phyloP scores from a whole-genome alignment of 495 filamentous ascomycete genomes.

The Halenospora varia region DNA sequence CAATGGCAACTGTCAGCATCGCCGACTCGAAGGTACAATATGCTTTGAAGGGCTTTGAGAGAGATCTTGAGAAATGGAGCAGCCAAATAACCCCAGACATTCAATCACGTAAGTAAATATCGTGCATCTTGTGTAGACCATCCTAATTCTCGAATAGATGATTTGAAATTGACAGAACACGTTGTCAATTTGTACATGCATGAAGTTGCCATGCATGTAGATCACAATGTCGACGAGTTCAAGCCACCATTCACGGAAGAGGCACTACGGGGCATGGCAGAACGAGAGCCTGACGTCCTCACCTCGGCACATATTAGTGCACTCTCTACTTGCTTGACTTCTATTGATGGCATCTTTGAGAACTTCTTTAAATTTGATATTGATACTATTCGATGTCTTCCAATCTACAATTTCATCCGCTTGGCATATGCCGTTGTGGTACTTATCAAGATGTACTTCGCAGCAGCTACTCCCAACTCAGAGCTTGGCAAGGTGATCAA shows the following conservation, averaged over 20 bases:
- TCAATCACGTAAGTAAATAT: conserved; percentile 28
- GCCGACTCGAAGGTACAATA: conserved; percentile 71
- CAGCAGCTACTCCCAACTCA: conserved; percentile 59
- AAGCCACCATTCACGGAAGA: conserved; percentile 46
- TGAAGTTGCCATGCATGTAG: conserved; percentile 76
- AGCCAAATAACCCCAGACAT: conserved; percentile 16
- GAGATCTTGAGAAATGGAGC: conserved; percentile 67
- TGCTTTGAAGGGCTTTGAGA: conserved; percentile 70
- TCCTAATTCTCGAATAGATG: conserved; percentile 35
- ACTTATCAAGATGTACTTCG: conserved; percentile 83
- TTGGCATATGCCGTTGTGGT: conserved; percentile 80
- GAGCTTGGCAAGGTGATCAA: conserved; percentile 75
- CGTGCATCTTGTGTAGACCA: background rate
- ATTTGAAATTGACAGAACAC: conserved; percentile 55
- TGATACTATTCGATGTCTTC: conserved; percentile 62
- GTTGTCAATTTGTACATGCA: conserved; percentile 78
- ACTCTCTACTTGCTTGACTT: conserved; percentile 63
- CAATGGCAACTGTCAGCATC: conserved; percentile 57
- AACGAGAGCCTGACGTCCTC: conserved; percentile 33
- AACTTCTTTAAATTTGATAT: conserved; percentile 58
- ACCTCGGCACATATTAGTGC: conserved; percentile 66
- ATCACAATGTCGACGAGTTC: conserved; percentile 61
- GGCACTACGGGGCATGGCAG: conserved; percentile 26
- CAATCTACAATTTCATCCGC: conserved; percentile 73
- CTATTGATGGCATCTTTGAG: conserved; percentile 72